Conservation (phyloP, 768 basidiomycete species). For the Hericium alpestre region DNA sequence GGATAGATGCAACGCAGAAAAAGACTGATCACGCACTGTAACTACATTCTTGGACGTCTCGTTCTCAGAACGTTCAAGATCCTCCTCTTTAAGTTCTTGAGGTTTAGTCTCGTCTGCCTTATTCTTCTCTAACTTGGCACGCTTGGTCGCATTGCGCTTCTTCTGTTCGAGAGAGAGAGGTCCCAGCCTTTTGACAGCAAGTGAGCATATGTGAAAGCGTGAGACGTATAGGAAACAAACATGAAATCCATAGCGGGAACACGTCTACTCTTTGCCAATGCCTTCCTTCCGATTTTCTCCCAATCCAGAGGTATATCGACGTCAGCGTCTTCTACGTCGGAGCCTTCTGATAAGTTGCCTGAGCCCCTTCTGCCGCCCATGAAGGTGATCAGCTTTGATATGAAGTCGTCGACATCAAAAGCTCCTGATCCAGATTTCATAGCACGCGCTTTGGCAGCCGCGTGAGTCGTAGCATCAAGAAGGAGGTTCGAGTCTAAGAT, state of each 20-base stretch:
- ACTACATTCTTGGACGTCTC: constrained; percentile 84
- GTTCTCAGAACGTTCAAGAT: constrained; percentile 74
- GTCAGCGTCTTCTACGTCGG: constrained; percentile 42
- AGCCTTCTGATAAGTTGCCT: constrained; percentile 27
- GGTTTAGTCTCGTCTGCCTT: constrained; percentile 60
- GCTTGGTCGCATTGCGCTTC: constrained; percentile 49
- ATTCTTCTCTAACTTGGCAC: constrained; percentile 62
- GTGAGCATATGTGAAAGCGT: constrained; percentile 9
- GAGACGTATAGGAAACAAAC: constrained; percentile 33
- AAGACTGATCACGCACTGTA: constrained; percentile 34
- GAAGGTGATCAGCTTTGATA: constrained; percentile 59
- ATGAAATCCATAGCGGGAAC: constrained; percentile 83
- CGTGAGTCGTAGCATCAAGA: constrained; percentile 63
- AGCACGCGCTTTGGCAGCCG: constrained; percentile 79
- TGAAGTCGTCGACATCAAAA: constrained; percentile 89
- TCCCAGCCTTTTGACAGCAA: constrained; percentile 58
- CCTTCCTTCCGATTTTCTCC: constrained; percentile 78
- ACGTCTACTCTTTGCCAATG: constrained; percentile 68
- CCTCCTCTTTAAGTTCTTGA: constrained; percentile 73
- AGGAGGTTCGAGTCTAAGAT: constrained; percentile 82
- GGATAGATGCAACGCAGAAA: neutral
- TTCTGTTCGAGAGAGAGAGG: constrained; percentile 83
- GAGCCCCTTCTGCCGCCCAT: constrained; percentile 61
- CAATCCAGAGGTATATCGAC: constrained; percentile 55
- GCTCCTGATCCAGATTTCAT: constrained; percentile 82